Base-by-base conservation (phyloP, 106 monocot genomes). In the Vanilla planifolia region DNA sequence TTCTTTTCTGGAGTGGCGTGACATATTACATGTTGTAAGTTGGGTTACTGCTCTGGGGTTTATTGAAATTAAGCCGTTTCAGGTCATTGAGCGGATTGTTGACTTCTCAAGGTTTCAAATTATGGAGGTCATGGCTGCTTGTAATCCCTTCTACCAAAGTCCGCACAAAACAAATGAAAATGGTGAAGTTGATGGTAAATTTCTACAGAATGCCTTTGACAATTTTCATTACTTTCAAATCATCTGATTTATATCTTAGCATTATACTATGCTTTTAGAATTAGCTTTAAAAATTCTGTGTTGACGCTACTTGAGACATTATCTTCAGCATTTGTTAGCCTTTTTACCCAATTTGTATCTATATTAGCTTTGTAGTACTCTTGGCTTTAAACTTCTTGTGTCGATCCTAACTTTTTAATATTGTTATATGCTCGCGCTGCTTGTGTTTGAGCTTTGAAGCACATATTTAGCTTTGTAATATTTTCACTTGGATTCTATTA, bases 1-100 rank as follows among this genome's bases (percentile, higher is more conserved):
- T 43, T 23, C 36, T 42, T 20, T 53, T 53, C 5, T 48, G 48
- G 24, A 53, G 22, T 30, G 7, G 16, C 28, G 16, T 53, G 16
- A 32, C 2, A 16, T n/a, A n/a, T 43, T 47, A 20, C 13, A 19
- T 25, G 46, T 48, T 32, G 33, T 67, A 48, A 16, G 34, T 42
- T 23, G 24, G 28, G 28, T n/a, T 67, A 16, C 43, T 33, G n/a
- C 44, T 51, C 10, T 68, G 22, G 59, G 33, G 16, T 13, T 59
- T 22, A 46, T 6, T 29, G 33, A 3, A 26, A 32, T 24, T 51
- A 41, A 51, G 39, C 40, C 14, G 45, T 72, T 41, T 68, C 83
- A 98, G 98, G 60, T 90, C 45, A 98, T 98, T 66, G 98, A 98
- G 60, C 71, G 92, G 34, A 80, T 98, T 80, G 55, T 98, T 73